These are phyloP conservation scores for Leccinum variicolor DNA, from an alignment of 768 basidiomycete species.

Conservation along the genomic window DNA sequence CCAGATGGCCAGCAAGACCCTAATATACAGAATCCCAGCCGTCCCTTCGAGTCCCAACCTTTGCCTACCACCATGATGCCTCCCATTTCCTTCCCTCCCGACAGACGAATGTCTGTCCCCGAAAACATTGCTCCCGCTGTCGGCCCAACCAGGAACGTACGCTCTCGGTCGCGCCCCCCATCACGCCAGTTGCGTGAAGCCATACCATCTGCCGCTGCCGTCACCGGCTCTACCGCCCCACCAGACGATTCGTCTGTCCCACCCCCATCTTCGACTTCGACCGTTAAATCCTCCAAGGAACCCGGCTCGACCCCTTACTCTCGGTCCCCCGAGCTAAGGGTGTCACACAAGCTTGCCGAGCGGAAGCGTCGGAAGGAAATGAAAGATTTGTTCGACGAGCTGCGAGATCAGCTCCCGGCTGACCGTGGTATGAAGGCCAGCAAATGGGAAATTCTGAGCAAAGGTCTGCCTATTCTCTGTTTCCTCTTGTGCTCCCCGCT, in stretches of 20 bases:
- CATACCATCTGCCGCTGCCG: slow-evolving; percentile 38
- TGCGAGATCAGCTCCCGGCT: slow-evolving; percentile 88
- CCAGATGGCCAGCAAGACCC: slow-evolving; percentile 45
- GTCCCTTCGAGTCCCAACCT: slow-evolving; percentile 50
- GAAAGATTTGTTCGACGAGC: slow-evolving; percentile 97
- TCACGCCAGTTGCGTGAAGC: slow-evolving; percentile 53
- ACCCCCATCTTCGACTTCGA: slow-evolving; percentile 33
- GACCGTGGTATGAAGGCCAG: slow-evolving; percentile 94
- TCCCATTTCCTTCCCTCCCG: slow-evolving; percentile 53
- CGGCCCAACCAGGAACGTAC: slow-evolving; percentile 50
- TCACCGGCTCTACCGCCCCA: slow-evolving; percentile 33
- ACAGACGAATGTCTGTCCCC: slow-evolving; percentile 78
- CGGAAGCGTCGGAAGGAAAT: slow-evolving; percentile 97
- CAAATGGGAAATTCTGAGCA: slow-evolving; percentile 99
- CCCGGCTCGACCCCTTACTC: slow-evolving; percentile 79
- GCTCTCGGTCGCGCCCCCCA: slow-evolving; percentile 68
- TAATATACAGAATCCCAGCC: slow-evolving; percentile 38
- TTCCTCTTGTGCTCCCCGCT: neutral
- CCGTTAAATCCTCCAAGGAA: slow-evolving; percentile 43
- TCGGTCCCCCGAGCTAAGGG: slow-evolving; percentile 89
- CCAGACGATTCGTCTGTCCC: slow-evolving; percentile 42
- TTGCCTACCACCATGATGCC: slow-evolving; percentile 50
- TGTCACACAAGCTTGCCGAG: slow-evolving; percentile 97
- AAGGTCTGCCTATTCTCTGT: slow-evolving; percentile 53
- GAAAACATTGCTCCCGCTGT: slow-evolving; percentile 47